Conservation (phyloP, 2,329 filamentous ascomycete genomes). For the Arthrobotrys conoides region DNA sequence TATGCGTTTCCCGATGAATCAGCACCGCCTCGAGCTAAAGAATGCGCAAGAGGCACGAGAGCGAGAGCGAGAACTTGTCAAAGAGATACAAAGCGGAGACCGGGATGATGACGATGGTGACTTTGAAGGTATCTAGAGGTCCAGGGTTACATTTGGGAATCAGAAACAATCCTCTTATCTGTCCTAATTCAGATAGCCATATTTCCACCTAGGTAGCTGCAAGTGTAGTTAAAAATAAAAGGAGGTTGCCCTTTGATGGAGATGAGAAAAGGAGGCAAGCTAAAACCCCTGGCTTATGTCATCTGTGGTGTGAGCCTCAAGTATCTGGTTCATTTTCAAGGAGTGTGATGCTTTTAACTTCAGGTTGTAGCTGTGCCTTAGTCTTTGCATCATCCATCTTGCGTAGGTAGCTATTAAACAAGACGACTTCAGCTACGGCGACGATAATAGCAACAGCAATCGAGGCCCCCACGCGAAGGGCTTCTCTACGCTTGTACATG, state of each 20-base stretch:
- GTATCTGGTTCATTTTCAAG: not conserved
- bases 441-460: conserved; percentile 47
- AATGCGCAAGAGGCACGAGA: conserved; percentile 98
- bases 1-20: conserved; percentile 99
- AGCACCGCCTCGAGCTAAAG: conserved; percentile 95
- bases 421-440: conserved; percentile 44
- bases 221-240: not conserved
- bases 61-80: conserved; percentile 94
- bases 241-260: not conserved
- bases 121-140: conserved; percentile 87
- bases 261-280: not conserved
- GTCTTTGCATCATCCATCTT: conserved; percentile 54
- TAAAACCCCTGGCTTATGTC: not conserved
- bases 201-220: not conserved
- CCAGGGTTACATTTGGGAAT: not conserved
- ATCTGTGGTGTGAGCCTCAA: not conserved
- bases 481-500: conserved; percentile 34
- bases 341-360: conserved; percentile 30
- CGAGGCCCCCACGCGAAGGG: conserved; percentile 40
- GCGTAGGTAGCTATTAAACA: conserved; percentile 47
- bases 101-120: conserved; percentile 97
- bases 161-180: not conserved
- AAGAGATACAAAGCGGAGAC: conserved; percentile 98
- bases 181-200: not conserved
- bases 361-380: conserved; percentile 20